Percentiles rank a stretch among this genome's conserved stretches.
Conservation (phyloP, 495 filamentous ascomycete species). For the Echria macrotheca region DNA sequence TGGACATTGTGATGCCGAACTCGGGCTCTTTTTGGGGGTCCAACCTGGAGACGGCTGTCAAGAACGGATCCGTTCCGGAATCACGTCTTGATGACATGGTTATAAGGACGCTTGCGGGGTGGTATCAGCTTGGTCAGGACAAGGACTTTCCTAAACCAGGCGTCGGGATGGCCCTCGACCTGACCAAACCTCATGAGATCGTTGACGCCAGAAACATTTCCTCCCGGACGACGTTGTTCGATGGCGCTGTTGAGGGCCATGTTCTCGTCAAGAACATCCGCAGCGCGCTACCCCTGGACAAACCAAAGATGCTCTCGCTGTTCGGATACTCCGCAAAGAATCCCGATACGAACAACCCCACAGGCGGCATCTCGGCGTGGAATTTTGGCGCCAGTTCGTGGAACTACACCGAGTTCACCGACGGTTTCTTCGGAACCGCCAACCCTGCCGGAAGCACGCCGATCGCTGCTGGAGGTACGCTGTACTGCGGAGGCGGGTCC, state of each 20-base stretch:
- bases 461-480: conserved; percentile 47
- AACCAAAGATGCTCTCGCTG: conserved; percentile 42
- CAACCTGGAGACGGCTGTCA: conserved; percentile 40
- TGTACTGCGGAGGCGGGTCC: conserved; percentile 55
- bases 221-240: conserved; percentile 35
- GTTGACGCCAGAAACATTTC: conserved; percentile 45
- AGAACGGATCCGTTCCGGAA: conserved; percentile 45
- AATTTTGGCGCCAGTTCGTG: conserved; percentile 31
- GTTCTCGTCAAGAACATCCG: conserved; percentile 60
- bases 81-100: conserved; percentile 50
- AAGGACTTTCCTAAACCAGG: conserved; percentile 41
- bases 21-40: conserved; percentile 37
- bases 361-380: conserved; percentile 31
- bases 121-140: conserved; percentile 55
- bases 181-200: conserved; percentile 47
- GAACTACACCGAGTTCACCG: conserved; percentile 22
- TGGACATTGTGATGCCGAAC: conserved; percentile 59
- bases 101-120: conserved; percentile 50
- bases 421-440: conserved; percentile 15
- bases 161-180: conserved; percentile 43
- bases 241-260: conserved; percentile 49
- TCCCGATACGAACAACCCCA: conserved; percentile 35
- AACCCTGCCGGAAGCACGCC: conserved; percentile 5
- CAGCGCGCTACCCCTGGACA: conserved; percentile 50
- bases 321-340: conserved; percentile 48